Evolutionary conservation across 768 basidiomycete species (phyloP), one percentile per base, ranked within the genome.

Genomic region (Daedaleopsis sinensis): DNA sequence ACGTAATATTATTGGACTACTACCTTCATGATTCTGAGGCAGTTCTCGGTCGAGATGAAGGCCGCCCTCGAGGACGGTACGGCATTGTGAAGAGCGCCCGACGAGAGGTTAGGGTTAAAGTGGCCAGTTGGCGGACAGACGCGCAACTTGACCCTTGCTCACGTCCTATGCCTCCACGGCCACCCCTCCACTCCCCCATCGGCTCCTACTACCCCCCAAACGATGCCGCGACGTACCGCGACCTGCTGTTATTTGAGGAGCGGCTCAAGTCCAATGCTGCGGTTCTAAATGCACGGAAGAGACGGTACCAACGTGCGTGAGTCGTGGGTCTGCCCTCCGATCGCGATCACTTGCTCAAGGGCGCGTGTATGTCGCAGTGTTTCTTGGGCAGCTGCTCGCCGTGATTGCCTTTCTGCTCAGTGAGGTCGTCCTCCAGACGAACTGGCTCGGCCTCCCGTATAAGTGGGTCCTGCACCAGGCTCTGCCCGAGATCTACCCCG

Each of bases 221-320:
- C 68, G 94, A 96, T 73, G 80, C 80, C 53, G 81, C 89, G 13
- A 95, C 94, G 1, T 93, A 90, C 73, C 80, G 90, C 48, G 96
- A 99, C 72, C 78, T 99, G 15, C 82, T 98, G 23, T 78, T 94
- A 48, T 98, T 98, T 62, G 96, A 99, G 76, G 96, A 98, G 72
- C 83, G 96, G n/a, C 85, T 99, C 60, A 97, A 97, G 78, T 90
- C 91, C 19, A 98, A 91, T 70, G 94, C 93, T 6, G 84, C 89
- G n/a, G 84, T 81, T 62, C 79, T 96, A 16, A 89, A 90, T 68
- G 82, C 84, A 32, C 80, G 93, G 58, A 95, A 95, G 74, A 82
- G 85, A 27, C 83, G 91, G 61, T 95, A 95, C 75, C 90, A 94
- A 77, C 71, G 93, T 94, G 71, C 67, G 85, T 81, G 65, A 49